Base-by-base conservation (phyloP, 176 grass and related monocot species). In the Cymbopogon citratus region DNA sequence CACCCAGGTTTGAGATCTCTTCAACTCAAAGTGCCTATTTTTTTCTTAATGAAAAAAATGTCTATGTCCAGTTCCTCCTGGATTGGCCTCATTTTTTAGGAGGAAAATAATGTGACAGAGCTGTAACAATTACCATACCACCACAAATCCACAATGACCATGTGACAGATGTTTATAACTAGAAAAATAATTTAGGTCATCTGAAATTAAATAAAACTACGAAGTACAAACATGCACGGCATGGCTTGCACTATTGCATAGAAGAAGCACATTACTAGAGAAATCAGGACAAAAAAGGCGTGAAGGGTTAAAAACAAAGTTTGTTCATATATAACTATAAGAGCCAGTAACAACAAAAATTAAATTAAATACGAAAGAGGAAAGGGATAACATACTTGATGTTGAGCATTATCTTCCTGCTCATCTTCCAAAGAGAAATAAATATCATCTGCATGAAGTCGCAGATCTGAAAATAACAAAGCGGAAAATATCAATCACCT, bases 351-450 rank as follows among this genome's bases (percentile, higher is more conserved):
- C 33, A 35, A 29, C 43, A 70, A 6, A 85, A n/a, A n/a, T n/a
- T n/a, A n/a, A n/a, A 76, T 64, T 1, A 81, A 63, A 16, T n/a
- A 62, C 7, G 24, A 83, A 77, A 63, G 3, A 15, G 69, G 23
- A 66, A 44, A 69, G 33, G 14, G 15, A 66, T 80, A 91, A 57
- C 91, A 72, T 89, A 99, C 96, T 83, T 93, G 92, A 87, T 91
- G 72, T 57, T 90, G 91, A 89, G 27, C 43, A 64, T 44, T 86
- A 85, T 99, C 93, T 90, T 95, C 93, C 46, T 86, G 89, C 26
- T 95, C 93, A 81, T 93, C 92, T 70, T 99, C 96, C 71, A 99
- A 80, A 41, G 87, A 90, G 83, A 90, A 93, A 91, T 99, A 99
- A 70, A 99, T 87, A 87, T 99, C 96, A 83, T 99, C 96, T 73